phyloP scores from a whole-genome alignment of 352 stramenopile genomes.

The Phytophthora lateralis region DNA sequence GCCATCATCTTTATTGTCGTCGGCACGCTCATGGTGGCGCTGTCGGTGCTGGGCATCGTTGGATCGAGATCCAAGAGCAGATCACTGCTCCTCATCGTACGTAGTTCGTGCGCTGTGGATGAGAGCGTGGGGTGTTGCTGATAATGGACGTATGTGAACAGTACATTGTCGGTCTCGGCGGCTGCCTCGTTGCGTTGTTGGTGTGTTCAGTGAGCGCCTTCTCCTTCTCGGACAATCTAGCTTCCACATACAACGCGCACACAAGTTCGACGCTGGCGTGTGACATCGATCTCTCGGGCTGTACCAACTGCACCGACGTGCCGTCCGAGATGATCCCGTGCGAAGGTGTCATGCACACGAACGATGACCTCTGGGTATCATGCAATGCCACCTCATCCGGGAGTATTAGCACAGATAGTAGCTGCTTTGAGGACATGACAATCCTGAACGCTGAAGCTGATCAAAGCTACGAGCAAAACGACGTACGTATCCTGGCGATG shows the following conservation, averaged over 20 bases:
- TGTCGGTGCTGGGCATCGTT: conserved; percentile 73
- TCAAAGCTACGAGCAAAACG: conserved; percentile 63
- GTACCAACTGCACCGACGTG: conserved; percentile 73
- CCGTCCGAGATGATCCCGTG: conserved; percentile 37
- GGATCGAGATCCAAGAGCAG: conserved; percentile 75
- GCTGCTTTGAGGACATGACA: conserved; percentile 59
- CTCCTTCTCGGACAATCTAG: conserved; percentile 65
- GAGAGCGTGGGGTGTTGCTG: not conserved
- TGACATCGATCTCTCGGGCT: conserved; percentile 65
- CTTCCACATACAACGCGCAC: conserved; percentile 53
- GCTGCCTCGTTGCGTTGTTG: conserved; percentile 64
- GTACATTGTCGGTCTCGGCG: conserved; percentile 76
- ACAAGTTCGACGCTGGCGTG: conserved; percentile 62
- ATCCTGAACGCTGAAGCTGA: conserved; percentile 55
- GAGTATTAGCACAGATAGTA: conserved; percentile 20
- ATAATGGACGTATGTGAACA: conserved; percentile 24
- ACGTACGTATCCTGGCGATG: conserved; percentile 46
- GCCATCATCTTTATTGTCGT: conserved; percentile 75
- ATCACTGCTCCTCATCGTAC: conserved; percentile 78
- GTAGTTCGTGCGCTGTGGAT: conserved; percentile 9
- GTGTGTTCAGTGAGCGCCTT: conserved; percentile 72
- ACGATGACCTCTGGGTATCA: conserved; percentile 46
- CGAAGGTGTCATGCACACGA: conserved; percentile 44
- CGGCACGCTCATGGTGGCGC: conserved; percentile 64
- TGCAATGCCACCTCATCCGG: conserved; percentile 32